Conservation (phyloP, 208 protist genomes). For the Trypanosoma melophagium region DNA sequence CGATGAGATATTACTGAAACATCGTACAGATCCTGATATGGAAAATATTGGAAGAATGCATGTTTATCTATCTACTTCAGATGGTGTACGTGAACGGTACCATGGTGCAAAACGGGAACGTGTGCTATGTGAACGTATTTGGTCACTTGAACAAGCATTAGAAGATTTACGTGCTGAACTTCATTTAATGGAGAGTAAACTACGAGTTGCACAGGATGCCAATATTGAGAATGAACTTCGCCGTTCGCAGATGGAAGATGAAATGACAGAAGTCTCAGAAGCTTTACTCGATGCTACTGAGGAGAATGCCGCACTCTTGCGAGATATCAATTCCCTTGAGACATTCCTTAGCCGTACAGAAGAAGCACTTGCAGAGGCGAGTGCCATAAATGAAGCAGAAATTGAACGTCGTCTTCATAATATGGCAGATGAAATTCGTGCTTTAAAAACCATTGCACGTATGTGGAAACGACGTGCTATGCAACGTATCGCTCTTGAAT, state of each 20-base stretch:
- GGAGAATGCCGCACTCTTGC: slow-evolving; percentile 39
- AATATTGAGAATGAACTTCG: slow-evolving; percentile 53
- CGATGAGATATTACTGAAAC: slow-evolving; percentile 20
- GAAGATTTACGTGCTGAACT: slow-evolving; percentile 52
- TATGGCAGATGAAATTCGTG: slow-evolving; percentile 42
- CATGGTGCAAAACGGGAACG: slow-evolving; percentile 49
- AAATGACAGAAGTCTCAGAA: slow-evolving; percentile 37
- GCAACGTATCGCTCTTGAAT: slow-evolving; percentile 58
- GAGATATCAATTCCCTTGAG: slow-evolving; percentile 53
- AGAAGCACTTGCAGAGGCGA: slow-evolving; percentile 52
- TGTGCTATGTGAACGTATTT: slow-evolving; percentile 49
- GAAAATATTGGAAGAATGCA: slow-evolving; percentile 14
- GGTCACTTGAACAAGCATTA: slow-evolving; percentile 50
- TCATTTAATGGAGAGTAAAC: slow-evolving; percentile 50
- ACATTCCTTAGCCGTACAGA: slow-evolving; percentile 41
- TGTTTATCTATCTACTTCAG: slow-evolving; percentile 49
- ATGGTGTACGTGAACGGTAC: slow-evolving; percentile 61
- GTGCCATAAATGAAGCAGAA: slow-evolving; percentile 51
- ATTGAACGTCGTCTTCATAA: slow-evolving; percentile 34
- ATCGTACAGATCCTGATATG: slow-evolving; percentile 6
- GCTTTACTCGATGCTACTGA: slow-evolving; percentile 35
- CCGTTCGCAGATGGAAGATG: slow-evolving; percentile 43
- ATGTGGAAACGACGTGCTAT: slow-evolving; percentile 80
- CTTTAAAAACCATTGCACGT: slow-evolving; percentile 34
- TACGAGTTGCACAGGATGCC: slow-evolving; percentile 62